Conservation (phyloP, 345 rosid genomes). For the Arabidopsis suecica region DNA sequence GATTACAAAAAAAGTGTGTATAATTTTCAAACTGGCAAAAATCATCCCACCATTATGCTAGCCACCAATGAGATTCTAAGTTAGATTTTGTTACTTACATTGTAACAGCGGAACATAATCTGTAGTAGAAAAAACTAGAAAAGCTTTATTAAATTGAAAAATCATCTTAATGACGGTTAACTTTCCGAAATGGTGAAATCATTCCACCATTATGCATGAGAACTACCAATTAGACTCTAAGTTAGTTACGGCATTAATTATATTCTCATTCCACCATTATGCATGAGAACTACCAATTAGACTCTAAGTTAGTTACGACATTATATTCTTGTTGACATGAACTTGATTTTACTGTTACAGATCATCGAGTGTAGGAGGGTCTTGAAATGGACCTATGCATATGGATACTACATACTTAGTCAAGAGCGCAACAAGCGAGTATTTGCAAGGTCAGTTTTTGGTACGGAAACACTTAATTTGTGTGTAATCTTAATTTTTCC, state of each 20-base stretch:
- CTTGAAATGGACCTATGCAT: conserved; percentile 87
- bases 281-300: neutral
- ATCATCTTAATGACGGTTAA: neutral
- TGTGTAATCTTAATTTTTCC: neutral
- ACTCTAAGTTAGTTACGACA: neutral
- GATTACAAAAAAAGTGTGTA: neutral
- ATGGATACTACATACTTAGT: conserved; percentile 75
- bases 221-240: neutral
- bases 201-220: neutral
- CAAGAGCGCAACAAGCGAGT: conserved; percentile 52
- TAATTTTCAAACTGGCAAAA: neutral
- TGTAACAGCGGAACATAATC: neutral
- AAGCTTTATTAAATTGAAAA: neutral
- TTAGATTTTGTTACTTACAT: neutral
- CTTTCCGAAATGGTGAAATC: neutral
- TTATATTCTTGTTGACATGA: neutral
- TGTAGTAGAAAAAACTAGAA: neutral
- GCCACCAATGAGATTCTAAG: neutral
- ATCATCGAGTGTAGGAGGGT: conserved; percentile 87
- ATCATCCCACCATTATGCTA: neutral
- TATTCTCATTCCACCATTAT: neutral
- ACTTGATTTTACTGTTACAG: conserved; percentile 15
- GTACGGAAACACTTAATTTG: neutral
- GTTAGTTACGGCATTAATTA: neutral
- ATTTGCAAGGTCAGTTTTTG: conserved; percentile 65